A percentile compares a stretch with the other conserved stretches of the same genome.
Evolutionary conservation across 148 eudicot genomes (phyloP).

Genomic region (Chenopodium berlandieri): DNA sequence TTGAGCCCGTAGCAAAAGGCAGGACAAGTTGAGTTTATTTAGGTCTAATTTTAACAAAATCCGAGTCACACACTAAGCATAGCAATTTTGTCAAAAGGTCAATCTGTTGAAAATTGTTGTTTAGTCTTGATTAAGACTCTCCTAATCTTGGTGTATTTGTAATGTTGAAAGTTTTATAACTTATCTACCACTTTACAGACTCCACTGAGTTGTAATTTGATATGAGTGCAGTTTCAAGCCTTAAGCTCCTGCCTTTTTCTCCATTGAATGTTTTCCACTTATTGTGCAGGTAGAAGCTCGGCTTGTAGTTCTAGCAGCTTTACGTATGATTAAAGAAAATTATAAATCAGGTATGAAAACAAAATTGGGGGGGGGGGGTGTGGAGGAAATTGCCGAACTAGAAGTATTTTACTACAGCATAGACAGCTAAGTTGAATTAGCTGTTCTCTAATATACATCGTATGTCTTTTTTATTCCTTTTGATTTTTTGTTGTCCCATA

Average conservation of each 20-base stretch:
- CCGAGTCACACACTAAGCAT: no score
- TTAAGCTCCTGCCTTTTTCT: constrained; percentile 12
- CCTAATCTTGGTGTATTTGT: neutral
- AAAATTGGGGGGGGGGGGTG: neutral
- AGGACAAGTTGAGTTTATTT: neutral
- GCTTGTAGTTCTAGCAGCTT: constrained; percentile 81
- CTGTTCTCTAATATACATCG: neutral
- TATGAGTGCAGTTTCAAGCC: neutral
- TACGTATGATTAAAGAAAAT: constrained; percentile 84
- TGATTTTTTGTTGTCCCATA: no score
- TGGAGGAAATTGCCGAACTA: neutral
- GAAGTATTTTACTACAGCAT: neutral
- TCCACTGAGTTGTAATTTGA: neutral
- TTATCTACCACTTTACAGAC: neutral
- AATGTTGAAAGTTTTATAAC: neutral
- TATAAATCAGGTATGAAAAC: constrained; percentile 50
- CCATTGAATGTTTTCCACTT: neutral
- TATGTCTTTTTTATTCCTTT: neutral
- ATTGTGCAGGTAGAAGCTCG: constrained; percentile 80
- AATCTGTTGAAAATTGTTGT: no score
- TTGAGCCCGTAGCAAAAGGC: neutral
- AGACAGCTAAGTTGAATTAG: neutral
- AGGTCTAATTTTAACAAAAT: no score
- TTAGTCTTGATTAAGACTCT: no score
- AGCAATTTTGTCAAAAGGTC: no score